A percentile compares a stretch with the other conserved stretches of the same genome.
Evolutionary conservation across 2,329 filamentous ascomycete species (phyloP).

Genomic region (Penicillium sp.): DNA sequence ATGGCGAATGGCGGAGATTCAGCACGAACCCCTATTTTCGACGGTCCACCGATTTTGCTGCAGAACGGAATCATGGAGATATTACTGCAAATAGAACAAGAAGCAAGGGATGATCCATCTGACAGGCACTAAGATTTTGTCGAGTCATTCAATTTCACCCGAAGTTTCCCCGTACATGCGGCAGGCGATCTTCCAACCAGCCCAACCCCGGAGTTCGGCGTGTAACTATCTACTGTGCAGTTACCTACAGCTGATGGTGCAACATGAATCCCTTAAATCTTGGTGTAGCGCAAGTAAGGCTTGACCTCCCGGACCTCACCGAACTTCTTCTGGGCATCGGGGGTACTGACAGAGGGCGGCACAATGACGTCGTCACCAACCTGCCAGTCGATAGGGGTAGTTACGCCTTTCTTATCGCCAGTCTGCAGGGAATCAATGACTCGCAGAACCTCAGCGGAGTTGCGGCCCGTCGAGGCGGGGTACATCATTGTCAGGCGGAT

Average conservation of each 20-base stretch:
- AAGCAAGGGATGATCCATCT: not conserved
- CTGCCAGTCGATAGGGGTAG: constrained; percentile 87
- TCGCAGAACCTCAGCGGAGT: constrained; percentile 74
- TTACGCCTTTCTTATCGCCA: constrained; percentile 83
- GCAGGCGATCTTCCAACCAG: no score
- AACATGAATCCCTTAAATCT: no score
- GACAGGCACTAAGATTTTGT: not conserved
- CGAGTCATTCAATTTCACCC: not conserved
- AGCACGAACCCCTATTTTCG: constrained; percentile 1
- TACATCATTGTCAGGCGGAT: constrained; percentile 91
- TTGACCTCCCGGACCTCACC: constrained; percentile 63
- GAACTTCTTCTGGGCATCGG: constrained; percentile 85
- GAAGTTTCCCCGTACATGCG: no score
- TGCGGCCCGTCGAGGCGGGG: constrained; percentile 84
- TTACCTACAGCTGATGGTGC: no score
- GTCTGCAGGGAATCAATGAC: constrained; percentile 77
- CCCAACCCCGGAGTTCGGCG: no score
- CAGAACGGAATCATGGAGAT: not conserved
- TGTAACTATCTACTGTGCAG: no score
- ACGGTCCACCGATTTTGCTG: not conserved
- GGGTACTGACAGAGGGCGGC: constrained; percentile 74
- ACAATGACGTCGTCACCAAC: constrained; percentile 91
- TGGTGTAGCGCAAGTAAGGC: constrained; percentile 39
- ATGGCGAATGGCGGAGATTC: not conserved
- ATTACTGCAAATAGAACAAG: not conserved